Evolutionary conservation across 139 green algal genomes (phyloP).

Genomic region (Parachlorella kessleri): DNA sequence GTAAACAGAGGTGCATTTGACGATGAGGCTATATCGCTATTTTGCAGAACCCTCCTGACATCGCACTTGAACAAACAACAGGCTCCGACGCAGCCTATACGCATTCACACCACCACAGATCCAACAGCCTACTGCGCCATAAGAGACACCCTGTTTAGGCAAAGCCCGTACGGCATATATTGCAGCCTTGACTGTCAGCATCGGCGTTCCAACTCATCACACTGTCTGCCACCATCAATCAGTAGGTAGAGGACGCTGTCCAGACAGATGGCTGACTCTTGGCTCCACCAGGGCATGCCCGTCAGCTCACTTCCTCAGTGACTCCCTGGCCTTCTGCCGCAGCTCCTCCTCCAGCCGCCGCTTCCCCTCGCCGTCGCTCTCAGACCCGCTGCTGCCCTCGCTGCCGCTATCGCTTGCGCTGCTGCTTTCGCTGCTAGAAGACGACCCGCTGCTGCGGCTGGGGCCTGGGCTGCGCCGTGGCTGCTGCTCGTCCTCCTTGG

Average conservation of each 20-base stretch:
- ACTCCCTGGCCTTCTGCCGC: slow-evolving; percentile 27
- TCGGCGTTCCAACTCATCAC: too few species aligned
- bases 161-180: too few species aligned
- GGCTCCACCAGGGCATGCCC: too few species aligned
- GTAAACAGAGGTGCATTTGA: neutral
- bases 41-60: too few species aligned
- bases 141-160: too few species aligned
- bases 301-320: slow-evolving; percentile 32
- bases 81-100: too few species aligned
- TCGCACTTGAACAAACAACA: too few species aligned
- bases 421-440: neutral
- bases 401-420: neutral
- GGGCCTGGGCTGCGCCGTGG: neutral
- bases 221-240: too few species aligned
- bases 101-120: neutral
- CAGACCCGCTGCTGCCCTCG: neutral
- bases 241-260: too few species aligned
- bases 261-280: too few species aligned
- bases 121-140: neutral
- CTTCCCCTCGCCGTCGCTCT: neutral
- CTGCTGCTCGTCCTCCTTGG: neutral
- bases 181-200: too few species aligned
- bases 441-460: neutral
- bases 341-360: slow-evolving; percentile 21
- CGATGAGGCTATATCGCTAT: too few species aligned